Evolutionary conservation across 805 yeast species (phyloP).

Genomic region (Henningerozyma blattae): DNA sequence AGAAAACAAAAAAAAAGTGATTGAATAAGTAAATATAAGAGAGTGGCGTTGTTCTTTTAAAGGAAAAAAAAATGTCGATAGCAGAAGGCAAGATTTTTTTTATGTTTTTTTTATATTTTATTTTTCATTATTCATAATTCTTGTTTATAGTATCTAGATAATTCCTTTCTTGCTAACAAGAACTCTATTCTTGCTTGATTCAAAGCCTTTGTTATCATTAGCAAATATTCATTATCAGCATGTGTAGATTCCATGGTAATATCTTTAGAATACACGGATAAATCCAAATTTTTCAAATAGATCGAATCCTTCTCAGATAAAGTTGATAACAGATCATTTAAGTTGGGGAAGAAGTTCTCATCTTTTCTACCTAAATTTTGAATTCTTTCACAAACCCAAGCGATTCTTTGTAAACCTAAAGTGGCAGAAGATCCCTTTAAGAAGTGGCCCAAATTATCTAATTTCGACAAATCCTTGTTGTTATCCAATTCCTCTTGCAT

Average conservation of each 20-base stretch:
- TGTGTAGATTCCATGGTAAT: no score
- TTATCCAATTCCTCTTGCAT: constrained; percentile 38
- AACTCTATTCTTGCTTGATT: constrained; percentile 38
- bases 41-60: no score
- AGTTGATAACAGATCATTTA: constrained; percentile 4
- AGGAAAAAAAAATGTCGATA: no score
- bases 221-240: constrained; percentile 29
- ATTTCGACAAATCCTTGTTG: constrained; percentile 36
- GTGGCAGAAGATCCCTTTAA: constrained; percentile 94
- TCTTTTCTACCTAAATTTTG: constrained; percentile 66
- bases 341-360: constrained; percentile 16
- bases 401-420: constrained; percentile 71
- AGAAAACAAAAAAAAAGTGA: no score
- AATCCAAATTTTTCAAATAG: constrained; percentile 5
- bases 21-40: no score
- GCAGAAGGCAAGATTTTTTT: no score
- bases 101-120: no score
- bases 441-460: constrained; percentile 80
- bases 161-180: constrained; percentile 31
- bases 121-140: constrained; percentile 3
- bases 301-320: constrained; percentile 6
- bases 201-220: constrained; percentile 33
- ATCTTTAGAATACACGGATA: constrained; percentile 1
- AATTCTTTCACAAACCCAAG: constrained; percentile 81
- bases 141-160: constrained; percentile 35